Evolutionary conservation across 1,139 yeast genomes (phyloP), one percentile per base, ranked within the genome.

Genomic region (Debaryomyces sp.): DNA sequence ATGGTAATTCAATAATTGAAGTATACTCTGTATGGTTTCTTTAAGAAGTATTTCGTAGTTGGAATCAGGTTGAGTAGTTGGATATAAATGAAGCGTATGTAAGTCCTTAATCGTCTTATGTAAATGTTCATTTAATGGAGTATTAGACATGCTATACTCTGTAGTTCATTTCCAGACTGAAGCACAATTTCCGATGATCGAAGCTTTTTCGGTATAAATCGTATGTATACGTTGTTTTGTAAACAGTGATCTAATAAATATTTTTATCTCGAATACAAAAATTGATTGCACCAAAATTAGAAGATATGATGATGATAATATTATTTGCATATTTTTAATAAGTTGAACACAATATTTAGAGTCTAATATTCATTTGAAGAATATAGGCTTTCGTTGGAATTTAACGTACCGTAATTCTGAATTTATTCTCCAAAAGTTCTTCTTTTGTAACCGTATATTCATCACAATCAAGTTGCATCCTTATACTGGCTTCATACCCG

Each of bases 31-130:
- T 5, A 66, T 47, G 2, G 65, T 56, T 1, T 46, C 27, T 24
- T 50, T 46, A 43, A 66, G 53, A 5, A 58, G 52, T 5, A 36
- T 13, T 40, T 61, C 63, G 46, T 66, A 67, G 9, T 50, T 51
- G 9, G 43, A 37, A 13, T 45, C 52, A 35, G 45, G 39, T 13
- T 50, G 50, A 10, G 41, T 23, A 10, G 32, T 18, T 23, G 43
- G 47, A 43, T 47, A 61, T 10, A 48, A 43, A 48, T 60, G 61
- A 15, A 68, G 59, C 4, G 49, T 33, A 45, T 64, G 63, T 12
- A 68, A 54, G 32, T 64, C 62, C 41, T 60, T 58, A 26, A 68
- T 54, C 2, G 65, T 60, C 27, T 52, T 53, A 41, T 59, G 64
- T n/a, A 68, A 59, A 21, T 61, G 57, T 9, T 58, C 61, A 34